Base-by-base conservation (phyloP, 2,329 filamentous ascomycete genomes). In the Cercospora sojina region DNA sequence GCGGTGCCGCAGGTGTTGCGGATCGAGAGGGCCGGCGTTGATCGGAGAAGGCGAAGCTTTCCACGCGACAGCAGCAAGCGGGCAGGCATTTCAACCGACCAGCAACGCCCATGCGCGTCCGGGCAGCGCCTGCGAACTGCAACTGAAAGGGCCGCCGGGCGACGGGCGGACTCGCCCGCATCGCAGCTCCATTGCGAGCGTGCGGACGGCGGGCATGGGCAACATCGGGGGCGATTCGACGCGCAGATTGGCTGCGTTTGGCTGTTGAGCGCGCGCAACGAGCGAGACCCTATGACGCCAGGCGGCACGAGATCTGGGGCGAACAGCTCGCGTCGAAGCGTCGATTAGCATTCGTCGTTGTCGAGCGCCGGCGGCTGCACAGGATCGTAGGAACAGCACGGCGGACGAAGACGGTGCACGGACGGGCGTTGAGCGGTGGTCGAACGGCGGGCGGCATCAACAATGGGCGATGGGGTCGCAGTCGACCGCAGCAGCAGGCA, bases 31-130 rank as follows among this genome's bases (percentile, higher is more conserved):
- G 62, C 47, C 57, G 53, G 62, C 53, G 38, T 58, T 47, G 55
- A 66, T 66, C 64, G 41, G 55, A 35, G 41, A 8, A 66, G 31
- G 55, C 64, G 57, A 41, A 27, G 35, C 31, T 51, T 63, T 32
- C 64, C 64, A 66, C 64, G 59, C 62, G 59, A 62, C 64, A 49
- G 49, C 27, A 31, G 49, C 27, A 31, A 61, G 60, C 47, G 43
- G 25, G 25, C 51, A 56, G 51, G 51, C 51, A 56, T 27, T 18
- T 27, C 23, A 27, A 51, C 16, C 47, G 35, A 55, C 13, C 51
- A 56, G 51, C 25, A 32, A 56, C 43, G 51, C 23, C 51, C 25
- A 29, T 56, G 51, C 25, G 16, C 51, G 25, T 27, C 31, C 51
- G 51, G 51, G 13, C 13, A 29, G 51, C 51, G 51, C 31, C 51